Evolutionary conservation across 441 rosid species (phyloP).

Genomic region (Pelargonium australe): DNA sequence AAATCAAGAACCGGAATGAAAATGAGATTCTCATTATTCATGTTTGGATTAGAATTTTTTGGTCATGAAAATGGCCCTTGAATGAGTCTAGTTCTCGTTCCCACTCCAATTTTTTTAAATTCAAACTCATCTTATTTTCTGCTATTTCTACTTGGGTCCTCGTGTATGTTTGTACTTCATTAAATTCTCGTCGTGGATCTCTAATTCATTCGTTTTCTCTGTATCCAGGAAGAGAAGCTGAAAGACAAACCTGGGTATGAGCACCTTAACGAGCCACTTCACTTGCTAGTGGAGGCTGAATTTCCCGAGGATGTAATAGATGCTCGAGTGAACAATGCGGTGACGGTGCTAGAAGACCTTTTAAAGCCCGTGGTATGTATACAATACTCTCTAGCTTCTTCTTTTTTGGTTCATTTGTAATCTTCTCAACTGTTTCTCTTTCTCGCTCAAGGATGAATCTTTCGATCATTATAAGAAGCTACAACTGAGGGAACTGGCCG

Average conservation of each 20-base stretch:
- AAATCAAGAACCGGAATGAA: too few species aligned
- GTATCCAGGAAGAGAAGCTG: constrained; percentile 70
- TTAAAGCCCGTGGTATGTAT: constrained; percentile 80
- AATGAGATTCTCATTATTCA: too few species aligned
- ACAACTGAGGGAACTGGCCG: constrained; percentile 80
- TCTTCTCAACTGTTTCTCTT: constrained; percentile 8
- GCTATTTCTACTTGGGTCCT: not conserved
- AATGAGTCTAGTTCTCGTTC: too few species aligned
- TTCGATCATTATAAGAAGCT: constrained; percentile 87
- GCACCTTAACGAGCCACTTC: constrained; percentile 84
- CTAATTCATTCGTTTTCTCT: not conserved
- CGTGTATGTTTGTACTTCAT: not conserved
- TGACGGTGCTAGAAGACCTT: constrained; percentile 64
- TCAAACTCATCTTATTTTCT: not conserved
- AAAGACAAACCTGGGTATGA: constrained; percentile 94
- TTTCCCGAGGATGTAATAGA: constrained; percentile 76
- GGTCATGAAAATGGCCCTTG: too few species aligned
- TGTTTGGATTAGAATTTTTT: too few species aligned
- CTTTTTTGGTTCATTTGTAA: not conserved
- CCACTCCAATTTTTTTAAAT: not conserved
- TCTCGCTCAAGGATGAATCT: constrained; percentile 66
- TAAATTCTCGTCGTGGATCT: constrained; percentile 6
- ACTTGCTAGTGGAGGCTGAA: constrained; percentile 85
- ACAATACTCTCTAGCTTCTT: not conserved
- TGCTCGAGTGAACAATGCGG: constrained; percentile 65